A percentile compares a stretch with the other conserved stretches of the same genome.
Conservation (phyloP, 305 asterid genomes). For the Solanum hybrid region DNA sequence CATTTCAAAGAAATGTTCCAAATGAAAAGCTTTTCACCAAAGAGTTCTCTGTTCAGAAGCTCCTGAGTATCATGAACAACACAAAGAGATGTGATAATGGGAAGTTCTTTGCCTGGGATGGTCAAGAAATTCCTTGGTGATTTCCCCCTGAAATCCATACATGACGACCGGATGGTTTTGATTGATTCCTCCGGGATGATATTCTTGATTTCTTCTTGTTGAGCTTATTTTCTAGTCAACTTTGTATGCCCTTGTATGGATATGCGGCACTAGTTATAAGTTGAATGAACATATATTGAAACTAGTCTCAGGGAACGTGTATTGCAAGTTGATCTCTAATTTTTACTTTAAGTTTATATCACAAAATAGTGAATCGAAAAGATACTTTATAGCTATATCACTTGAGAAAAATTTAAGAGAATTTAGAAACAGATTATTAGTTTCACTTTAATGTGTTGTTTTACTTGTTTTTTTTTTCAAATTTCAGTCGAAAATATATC, state of each 20-base stretch:
- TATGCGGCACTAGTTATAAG: neutral
- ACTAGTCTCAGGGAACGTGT: neutral
- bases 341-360: neutral
- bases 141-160: neutral
- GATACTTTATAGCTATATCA: neutral
- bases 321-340: neutral
- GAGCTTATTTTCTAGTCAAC: neutral
- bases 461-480: neutral
- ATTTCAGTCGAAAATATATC: neutral
- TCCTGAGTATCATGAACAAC: slow-evolving; percentile 45
- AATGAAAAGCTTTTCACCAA: slow-evolving; percentile 67
- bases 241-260: neutral
- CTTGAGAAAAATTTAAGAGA: too few species aligned
- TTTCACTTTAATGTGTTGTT: neutral
- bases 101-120: slow-evolving; percentile 92
- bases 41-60: slow-evolving; percentile 74
- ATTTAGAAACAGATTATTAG: neutral
- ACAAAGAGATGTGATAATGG: slow-evolving; percentile 64
- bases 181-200: neutral
- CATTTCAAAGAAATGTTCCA: slow-evolving; percentile 76
- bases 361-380: neutral
- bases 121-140: slow-evolving; percentile 82
- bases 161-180: neutral
- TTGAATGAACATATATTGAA: neutral
- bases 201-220: neutral